phyloP scores from a whole-genome alignment of 345 rosid genomes.

The Crucihimalaya himalaica region DNA sequence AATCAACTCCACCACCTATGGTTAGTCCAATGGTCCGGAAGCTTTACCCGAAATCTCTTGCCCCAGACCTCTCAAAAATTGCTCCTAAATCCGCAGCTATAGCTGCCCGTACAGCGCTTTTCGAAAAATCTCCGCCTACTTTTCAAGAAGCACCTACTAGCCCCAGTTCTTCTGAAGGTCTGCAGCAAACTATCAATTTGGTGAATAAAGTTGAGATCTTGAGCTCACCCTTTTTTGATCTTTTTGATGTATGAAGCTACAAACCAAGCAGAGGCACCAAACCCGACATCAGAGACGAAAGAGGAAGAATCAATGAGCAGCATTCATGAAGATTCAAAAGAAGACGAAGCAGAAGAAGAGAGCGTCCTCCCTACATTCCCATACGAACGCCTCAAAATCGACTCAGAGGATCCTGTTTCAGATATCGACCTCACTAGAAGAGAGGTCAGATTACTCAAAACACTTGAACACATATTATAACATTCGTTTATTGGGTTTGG shows the following conservation, averaged over 20 bases:
- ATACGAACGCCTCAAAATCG: slow-evolving; percentile 73
- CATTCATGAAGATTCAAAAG: slow-evolving; percentile 81
- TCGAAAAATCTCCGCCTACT: slow-evolving; percentile 62
- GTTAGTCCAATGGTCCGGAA: slow-evolving; percentile 65
- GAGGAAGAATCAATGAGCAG: slow-evolving; percentile 65
- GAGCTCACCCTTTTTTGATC: slow-evolving; percentile 28
- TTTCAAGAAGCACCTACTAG: slow-evolving; percentile 60
- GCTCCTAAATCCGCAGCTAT: slow-evolving; percentile 71
- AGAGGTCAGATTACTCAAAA: slow-evolving; percentile 59
- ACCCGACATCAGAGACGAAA: slow-evolving; percentile 49
- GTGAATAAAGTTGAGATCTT: not conserved
- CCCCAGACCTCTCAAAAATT: slow-evolving; percentile 67
- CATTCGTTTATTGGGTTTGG: not conserved
- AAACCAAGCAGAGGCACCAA: slow-evolving; percentile 47
- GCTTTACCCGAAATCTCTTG: slow-evolving; percentile 86
- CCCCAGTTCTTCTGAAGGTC: slow-evolving; percentile 79
- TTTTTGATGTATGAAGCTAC: slow-evolving; percentile 48
- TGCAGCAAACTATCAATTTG: slow-evolving; percentile 1
- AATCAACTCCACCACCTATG: slow-evolving; percentile 98
- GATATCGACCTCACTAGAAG: slow-evolving; percentile 91
- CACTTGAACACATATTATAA: not conserved
- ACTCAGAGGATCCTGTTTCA: slow-evolving; percentile 62
- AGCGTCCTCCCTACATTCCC: slow-evolving; percentile 76
- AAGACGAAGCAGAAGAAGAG: slow-evolving; percentile 85
- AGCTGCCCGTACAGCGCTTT: slow-evolving; percentile 64